Base-by-base conservation (phyloP, 2,329 filamentous ascomycete genomes). In the Monosporascus sp. region DNA sequence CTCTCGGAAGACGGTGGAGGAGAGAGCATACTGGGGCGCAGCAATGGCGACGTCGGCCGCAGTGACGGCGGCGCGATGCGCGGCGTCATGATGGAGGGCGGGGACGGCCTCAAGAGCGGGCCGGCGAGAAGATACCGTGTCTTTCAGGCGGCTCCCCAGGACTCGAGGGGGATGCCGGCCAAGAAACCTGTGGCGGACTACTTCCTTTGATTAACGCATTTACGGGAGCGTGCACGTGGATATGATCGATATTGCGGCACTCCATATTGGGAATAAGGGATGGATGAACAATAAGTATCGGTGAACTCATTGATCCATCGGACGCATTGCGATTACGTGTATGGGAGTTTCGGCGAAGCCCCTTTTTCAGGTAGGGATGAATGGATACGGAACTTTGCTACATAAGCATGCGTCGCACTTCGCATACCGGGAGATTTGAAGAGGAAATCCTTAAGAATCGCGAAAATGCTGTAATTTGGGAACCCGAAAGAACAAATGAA, bases 181-280 rank as follows among this genome's bases (percentile, higher is more conserved):
- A 99, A 99, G 81, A 97, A 97, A 72, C 94, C 94, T 3, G 90
- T 96, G 50, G 91, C 91, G 15, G 93, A 97, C 73, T 99, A 97
- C 76, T 99, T 99, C 71, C 76, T 99, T 72, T 85, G 69, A 70
- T 47, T 42, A 6, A 37, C 18, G 22, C 39, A 20, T 14, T 25
- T 37, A 18, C 2, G n/a, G 17, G 37, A 11, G 27, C 27, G 27
- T 31, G n/a, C 14, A 45, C 36, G 17, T 4, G 22, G 9, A 3
- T 18, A 37, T 48, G n/a, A 8, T 17, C 41, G 37, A 47, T 25
- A n/a, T 31, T 9, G 27, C 27, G 27, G 27, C 27, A 11, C 9
- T 31, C 27, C 27, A 11, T 11, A 31, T 2, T 9, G 9, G 27
- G 27, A 31, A 31, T 11, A 31, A 3, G 9, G 8, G 27, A 11